Conservation (phyloP, 2,329 filamentous ascomycete species). For the Plectosphaerella sp. region DNA sequence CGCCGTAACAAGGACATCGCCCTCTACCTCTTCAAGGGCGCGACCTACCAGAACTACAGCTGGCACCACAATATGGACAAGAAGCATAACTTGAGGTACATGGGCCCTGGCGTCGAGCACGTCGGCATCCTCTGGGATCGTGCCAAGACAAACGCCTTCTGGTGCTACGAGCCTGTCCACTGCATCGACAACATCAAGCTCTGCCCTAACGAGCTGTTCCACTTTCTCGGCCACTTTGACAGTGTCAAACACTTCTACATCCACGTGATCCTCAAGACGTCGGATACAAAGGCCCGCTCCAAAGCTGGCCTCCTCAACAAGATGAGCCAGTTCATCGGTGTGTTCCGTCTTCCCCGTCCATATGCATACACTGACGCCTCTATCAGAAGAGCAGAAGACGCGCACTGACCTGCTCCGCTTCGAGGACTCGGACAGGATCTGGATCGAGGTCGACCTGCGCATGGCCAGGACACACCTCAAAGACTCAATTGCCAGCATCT, state of each 20-base stretch:
- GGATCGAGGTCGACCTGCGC: neutral
- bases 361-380: no score
- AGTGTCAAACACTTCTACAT: conserved; percentile 9
- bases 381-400: no score
- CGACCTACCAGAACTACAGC: neutral
- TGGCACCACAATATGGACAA: neutral
- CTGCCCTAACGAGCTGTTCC: neutral
- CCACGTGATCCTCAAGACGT: conserved; percentile 22
- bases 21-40: neutral
- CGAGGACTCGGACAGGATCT: neutral
- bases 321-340: neutral
- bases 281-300: conserved; percentile 4
- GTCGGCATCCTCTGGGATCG: neutral
- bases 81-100: neutral
- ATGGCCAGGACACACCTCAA: neutral
- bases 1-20: neutral
- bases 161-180: neutral
- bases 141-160: neutral
- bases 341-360: neutral
- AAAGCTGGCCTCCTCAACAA: neutral
- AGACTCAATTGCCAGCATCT: neutral
- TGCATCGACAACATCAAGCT: neutral
- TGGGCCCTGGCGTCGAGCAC: neutral
- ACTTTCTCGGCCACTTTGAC: neutral
- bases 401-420: neutral